Evolutionary conservation across 176 grass and related monocot species (phyloP).

Genomic region (Calamus simplicifolius): DNA sequence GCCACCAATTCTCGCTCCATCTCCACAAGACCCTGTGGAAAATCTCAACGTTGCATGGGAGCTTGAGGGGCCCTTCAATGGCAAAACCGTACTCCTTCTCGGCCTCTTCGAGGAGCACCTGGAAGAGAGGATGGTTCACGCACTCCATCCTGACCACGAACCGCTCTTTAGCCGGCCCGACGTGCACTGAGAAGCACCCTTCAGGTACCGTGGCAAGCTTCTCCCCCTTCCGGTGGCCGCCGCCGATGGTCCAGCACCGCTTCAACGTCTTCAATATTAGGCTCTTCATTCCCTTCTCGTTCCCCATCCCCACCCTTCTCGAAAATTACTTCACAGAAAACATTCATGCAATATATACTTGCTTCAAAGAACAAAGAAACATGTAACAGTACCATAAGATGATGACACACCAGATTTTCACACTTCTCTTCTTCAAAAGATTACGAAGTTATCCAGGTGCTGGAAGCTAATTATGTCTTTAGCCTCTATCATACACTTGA

Average conservation of each 20-base stretch:
- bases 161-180: slow-evolving; percentile 53
- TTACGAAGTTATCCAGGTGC: no score
- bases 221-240: not conserved
- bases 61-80: slow-evolving; percentile 48
- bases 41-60: slow-evolving; percentile 55
- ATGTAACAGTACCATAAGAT: no score
- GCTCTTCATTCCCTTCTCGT: slow-evolving; percentile 28
- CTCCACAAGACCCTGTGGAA: slow-evolving; percentile 50
- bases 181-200: slow-evolving; percentile 83
- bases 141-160: slow-evolving; percentile 53
- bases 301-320: no score
- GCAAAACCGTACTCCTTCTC: slow-evolving; percentile 62
- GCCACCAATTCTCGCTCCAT: no score
- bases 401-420: no score
- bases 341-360: no score
- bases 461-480: no score
- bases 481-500: no score
- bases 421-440: no score
- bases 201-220: slow-evolving; percentile 11
- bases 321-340: no score
- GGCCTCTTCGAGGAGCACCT: slow-evolving; percentile 53
- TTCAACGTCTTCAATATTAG: slow-evolving; percentile 46
- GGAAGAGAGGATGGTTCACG: slow-evolving; percentile 66
- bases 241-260: slow-evolving; percentile 27
- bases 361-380: no score